Conservation (phyloP, 169 alveolate genomes). For the Sarcocystis neurona region DNA sequence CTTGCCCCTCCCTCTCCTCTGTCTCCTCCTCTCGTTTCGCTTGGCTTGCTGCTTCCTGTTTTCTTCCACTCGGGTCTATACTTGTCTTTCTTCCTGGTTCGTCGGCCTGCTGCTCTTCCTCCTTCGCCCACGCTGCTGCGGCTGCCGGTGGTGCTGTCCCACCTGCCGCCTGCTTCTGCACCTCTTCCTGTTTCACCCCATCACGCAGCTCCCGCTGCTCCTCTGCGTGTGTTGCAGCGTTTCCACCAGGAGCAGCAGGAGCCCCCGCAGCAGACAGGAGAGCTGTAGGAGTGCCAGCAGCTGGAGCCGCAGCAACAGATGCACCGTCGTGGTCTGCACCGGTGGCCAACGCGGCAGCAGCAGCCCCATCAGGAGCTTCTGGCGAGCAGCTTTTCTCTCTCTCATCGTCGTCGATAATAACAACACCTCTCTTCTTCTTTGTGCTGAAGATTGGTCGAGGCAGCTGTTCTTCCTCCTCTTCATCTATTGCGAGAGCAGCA, state of each 20-base stretch:
- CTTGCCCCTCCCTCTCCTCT: not conserved
- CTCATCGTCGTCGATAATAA: conserved; percentile 22
- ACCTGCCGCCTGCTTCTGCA: not conserved
- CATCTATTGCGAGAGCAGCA: not conserved
- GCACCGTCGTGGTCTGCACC: not conserved
- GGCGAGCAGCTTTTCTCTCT: not conserved
- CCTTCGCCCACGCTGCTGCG: conserved; percentile 20
- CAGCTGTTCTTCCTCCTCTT: conserved; percentile 51
- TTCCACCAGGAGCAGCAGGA: no score
- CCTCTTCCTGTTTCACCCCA: not conserved
- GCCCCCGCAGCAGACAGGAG: no score
- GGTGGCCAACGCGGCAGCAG: not conserved
- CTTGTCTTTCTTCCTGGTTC: no score
- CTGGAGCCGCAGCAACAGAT: not conserved
- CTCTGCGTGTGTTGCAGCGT: not conserved
- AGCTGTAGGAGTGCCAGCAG: conserved; percentile 19
- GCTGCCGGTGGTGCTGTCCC: not conserved
- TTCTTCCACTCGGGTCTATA: no score
- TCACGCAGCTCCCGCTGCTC: conserved; percentile 22
- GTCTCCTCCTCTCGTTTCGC: not conserved
- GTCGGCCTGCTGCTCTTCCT: not conserved
- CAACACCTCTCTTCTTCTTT: conserved; percentile 11
- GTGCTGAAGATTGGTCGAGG: not conserved
- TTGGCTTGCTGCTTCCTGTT: no score
- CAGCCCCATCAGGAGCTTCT: not conserved